These are phyloP conservation scores for Mucuna pruriens DNA, from an alignment of 306 rosid genomes.

Conservation along the genomic window DNA sequence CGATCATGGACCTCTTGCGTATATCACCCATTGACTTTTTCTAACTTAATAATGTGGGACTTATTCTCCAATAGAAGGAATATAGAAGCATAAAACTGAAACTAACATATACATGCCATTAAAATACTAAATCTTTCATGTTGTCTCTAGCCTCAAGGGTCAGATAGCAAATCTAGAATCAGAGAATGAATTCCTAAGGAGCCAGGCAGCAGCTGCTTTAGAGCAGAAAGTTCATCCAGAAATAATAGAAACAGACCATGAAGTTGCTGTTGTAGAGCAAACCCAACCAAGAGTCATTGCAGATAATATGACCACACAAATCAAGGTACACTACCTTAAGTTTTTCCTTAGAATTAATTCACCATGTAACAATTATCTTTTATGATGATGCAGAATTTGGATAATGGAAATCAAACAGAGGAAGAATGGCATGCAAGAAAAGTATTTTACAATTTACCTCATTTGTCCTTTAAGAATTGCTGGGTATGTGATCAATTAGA, in stretches of 20 bases:
- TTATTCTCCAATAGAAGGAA: neutral
- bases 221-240: conserved; percentile 52
- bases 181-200: conserved; percentile 67
- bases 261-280: conserved; percentile 45
- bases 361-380: conserved; percentile 32
- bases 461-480: neutral
- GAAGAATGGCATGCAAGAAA: conserved; percentile 59
- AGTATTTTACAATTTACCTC: conserved; percentile 46
- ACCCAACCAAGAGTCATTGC: conserved; percentile 45
- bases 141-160: conserved; percentile 64
- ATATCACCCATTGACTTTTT: neutral
- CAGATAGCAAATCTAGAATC: conserved; percentile 68
- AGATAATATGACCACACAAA: conserved; percentile 39
- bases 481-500: neutral
- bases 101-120: neutral
- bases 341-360: conserved; percentile 26
- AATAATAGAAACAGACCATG: conserved; percentile 36
- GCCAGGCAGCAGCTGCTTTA: conserved; percentile 34
- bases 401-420: conserved; percentile 53
- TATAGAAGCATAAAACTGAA: neutral
- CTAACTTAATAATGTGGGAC: neutral
- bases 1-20: neutral
- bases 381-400: conserved; percentile 56
- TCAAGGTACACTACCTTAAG: conserved; percentile 53
- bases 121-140: conserved; percentile 23